phyloP scores from a whole-genome alignment of 2,329 filamentous ascomycete genomes.

The Lachnum nothofagi region DNA sequence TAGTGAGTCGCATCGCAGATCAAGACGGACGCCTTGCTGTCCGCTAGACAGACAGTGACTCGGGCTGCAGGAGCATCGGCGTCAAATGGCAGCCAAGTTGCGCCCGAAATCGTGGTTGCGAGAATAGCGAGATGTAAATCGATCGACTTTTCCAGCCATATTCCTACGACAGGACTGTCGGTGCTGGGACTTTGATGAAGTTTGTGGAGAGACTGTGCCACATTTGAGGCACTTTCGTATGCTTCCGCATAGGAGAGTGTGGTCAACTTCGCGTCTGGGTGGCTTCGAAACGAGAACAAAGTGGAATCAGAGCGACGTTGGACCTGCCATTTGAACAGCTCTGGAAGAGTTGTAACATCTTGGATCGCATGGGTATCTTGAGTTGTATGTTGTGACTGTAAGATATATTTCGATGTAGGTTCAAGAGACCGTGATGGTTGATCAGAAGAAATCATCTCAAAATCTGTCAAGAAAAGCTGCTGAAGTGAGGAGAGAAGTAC shows the following conservation, averaged over 20 bases:
- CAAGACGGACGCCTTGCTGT: constrained; percentile 1
- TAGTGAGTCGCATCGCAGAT: constrained; percentile 3
- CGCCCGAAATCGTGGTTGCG: constrained; percentile 6
- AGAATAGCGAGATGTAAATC: constrained; percentile 8
- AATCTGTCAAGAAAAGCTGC: background rate
- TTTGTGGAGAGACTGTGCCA: background rate
- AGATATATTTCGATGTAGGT: background rate
- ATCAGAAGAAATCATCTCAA: background rate
- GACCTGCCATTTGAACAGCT: constrained; percentile 2
- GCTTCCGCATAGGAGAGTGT: background rate
- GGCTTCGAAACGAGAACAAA: constrained; percentile 2
- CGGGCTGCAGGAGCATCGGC: background rate
- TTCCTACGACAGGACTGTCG: constrained; percentile 1
- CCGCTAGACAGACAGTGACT: background rate
- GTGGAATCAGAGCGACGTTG: background rate
- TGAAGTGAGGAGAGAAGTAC: too few species aligned
- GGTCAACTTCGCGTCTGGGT: background rate
- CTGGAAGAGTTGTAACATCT: background rate
- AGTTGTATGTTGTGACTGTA: background rate
- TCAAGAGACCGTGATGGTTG: background rate
- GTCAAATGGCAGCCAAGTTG: constrained; percentile 1
- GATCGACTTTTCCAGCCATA: constrained; percentile 7
- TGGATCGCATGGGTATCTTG: background rate
- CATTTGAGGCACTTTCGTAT: background rate
- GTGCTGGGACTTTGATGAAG: background rate